Evolutionary conservation across 2,329 filamentous ascomycete genomes (phyloP).

Genomic region (Aspergillus sp.): DNA sequence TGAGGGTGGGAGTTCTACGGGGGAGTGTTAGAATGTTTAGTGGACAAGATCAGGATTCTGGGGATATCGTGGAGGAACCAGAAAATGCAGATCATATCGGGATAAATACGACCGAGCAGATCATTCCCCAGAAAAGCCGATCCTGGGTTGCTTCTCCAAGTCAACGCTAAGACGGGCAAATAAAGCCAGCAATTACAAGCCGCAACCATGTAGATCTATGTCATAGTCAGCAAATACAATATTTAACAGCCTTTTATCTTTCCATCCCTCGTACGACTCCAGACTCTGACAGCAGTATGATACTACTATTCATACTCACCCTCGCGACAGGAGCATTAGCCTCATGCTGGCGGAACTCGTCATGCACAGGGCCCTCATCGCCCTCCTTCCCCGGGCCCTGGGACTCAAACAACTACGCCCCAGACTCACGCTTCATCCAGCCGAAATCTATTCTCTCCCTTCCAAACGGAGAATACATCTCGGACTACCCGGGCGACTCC

Average conservation of each 20-base stretch:
- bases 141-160: background rate
- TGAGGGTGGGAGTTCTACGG: constrained; percentile 33
- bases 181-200: background rate
- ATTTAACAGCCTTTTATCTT: no score
- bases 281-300: background rate
- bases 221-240: no score
- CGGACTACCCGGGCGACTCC: constrained; percentile 29
- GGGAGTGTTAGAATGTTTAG: constrained; percentile 20
- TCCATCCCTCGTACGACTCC: no score
- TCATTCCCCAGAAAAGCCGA: background rate
- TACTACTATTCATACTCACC: background rate
- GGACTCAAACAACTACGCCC: constrained; percentile 60
- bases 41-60: background rate
- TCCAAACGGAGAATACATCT: constrained; percentile 24
- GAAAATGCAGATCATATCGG: background rate
- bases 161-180: background rate
- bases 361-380: constrained; percentile 52
- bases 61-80: background rate
- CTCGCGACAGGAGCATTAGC: background rate
- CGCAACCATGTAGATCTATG: background rate
- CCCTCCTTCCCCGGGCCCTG: constrained; percentile 58
- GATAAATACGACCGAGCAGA: background rate
- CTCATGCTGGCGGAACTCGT: constrained; percentile 56
- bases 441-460: constrained; percentile 48
- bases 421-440: constrained; percentile 50